These are phyloP conservation scores for Boletus mariae DNA, from an alignment of 1,284 basidiomycete species.

Conservation along the genomic window DNA sequence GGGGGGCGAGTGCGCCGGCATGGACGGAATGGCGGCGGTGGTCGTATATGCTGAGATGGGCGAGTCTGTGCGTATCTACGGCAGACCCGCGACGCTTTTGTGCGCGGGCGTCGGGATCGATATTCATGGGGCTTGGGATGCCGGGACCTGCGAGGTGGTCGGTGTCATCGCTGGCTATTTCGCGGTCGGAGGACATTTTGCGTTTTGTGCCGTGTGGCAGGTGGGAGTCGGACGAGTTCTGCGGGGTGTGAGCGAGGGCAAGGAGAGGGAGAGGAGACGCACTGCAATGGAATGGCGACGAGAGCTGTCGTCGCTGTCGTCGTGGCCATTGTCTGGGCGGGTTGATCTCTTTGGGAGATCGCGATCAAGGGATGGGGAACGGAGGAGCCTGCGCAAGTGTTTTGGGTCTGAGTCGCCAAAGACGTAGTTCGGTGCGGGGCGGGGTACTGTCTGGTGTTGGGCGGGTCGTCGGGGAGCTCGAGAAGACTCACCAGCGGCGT, in stretches of 20 bases:
- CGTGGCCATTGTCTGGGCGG: constrained; percentile 21
- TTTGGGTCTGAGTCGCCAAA: constrained; percentile 50
- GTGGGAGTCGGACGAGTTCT: constrained; percentile 38
- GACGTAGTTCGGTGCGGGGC: constrained; percentile 65
- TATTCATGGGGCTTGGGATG: constrained; percentile 49
- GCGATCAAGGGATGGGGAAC: constrained; percentile 46
- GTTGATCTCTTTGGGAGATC: constrained; percentile 10
- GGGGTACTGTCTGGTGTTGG: constrained; percentile 39
- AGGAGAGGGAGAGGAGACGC: constrained; percentile 25
- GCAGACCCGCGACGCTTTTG: constrained; percentile 77
- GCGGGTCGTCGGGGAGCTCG: background rate
- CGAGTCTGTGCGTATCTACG: constrained; percentile 68
- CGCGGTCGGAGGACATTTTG: constrained; percentile 72
- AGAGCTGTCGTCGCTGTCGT: constrained; percentile 59
- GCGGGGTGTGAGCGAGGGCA: background rate
- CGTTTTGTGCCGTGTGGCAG: constrained; percentile 66
- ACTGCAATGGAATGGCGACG: constrained; percentile 64
- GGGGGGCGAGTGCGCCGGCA: constrained; percentile 43
- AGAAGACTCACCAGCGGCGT: constrained; percentile 36
- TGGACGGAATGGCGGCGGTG: constrained; percentile 69
- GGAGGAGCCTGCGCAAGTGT: constrained; percentile 48
- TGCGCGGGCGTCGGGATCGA: constrained; percentile 63
- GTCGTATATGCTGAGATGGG: constrained; percentile 68
- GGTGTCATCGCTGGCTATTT: constrained; percentile 51
- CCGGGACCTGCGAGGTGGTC: constrained; percentile 72